Percentiles rank a stretch among this genome's conserved stretches.
Conservation (phyloP, 2,329 filamentous ascomycete genomes). For the Davidsoniella australis region DNA sequence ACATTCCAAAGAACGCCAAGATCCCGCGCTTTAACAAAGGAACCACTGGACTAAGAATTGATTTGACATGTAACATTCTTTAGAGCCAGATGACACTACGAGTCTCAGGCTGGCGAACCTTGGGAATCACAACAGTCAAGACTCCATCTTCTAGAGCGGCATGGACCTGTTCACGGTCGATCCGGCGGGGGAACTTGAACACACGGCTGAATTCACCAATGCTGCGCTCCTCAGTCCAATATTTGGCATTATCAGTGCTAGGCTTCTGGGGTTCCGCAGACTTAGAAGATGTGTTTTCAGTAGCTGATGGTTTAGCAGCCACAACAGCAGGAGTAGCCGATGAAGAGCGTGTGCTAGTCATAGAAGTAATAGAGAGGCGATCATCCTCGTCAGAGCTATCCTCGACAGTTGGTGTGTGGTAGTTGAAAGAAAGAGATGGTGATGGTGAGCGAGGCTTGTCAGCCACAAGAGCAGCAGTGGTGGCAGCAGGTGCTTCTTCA, state of each 20-base stretch:
- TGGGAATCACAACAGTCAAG: conserved; percentile 46
- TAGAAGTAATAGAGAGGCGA: conserved; percentile 15
- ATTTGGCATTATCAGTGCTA: conserved; percentile 26
- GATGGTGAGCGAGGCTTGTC: conserved; percentile 16
- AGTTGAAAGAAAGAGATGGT: conserved; percentile 19
- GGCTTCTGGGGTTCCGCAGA: too few species aligned
- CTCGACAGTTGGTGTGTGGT: conserved; percentile 41
- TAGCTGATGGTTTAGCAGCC: neutral
- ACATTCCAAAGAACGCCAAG: too few species aligned
- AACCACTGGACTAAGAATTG: too few species aligned
- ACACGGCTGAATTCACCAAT: conserved; percentile 50
- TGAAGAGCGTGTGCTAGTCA: conserved; percentile 14
- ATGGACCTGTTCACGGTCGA: conserved; percentile 44
- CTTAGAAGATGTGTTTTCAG: neutral
- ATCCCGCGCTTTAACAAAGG: too few species aligned
- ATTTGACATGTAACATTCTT: conserved; percentile 12
- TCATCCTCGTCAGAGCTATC: conserved; percentile 26
- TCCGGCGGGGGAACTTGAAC: conserved; percentile 48
- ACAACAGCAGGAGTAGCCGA: conserved; percentile 10
- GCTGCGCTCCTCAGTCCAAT: conserved; percentile 53
- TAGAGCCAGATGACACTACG: conserved; percentile 36
- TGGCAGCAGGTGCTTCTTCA: too few species aligned
- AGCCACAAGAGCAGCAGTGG: conserved; percentile 13
- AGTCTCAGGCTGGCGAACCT: conserved; percentile 38
- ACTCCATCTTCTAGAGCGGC: conserved; percentile 50